Conservation (phyloP, 2,329 filamentous ascomycete genomes). For the Colletotrichum abscissum region DNA sequence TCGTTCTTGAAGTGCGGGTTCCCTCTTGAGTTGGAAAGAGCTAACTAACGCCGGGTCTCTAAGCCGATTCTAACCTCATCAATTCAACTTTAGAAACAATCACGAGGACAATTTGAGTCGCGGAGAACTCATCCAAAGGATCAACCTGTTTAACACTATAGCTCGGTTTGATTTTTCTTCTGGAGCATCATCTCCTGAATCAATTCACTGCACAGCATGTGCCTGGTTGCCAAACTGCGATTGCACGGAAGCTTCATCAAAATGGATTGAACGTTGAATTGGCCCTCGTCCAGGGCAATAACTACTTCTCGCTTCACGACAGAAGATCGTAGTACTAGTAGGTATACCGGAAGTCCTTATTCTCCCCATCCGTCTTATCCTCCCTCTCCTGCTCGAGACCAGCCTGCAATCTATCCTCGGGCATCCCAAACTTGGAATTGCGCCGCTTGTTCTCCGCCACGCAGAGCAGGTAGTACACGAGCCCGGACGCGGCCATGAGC, state of each 20-base stretch:
- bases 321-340: background rate
- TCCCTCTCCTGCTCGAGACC: constrained; percentile 31
- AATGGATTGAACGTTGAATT: background rate
- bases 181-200: too few relatives aligned
- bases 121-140: too few relatives aligned
- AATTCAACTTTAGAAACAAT: background rate
- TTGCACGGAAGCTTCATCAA: background rate
- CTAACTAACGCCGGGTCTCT: background rate
- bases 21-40: background rate
- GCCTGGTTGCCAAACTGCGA: too few relatives aligned
- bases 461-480: constrained; percentile 39
- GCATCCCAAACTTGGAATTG: constrained; percentile 26
- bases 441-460: constrained; percentile 40
- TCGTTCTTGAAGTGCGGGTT: background rate
- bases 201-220: background rate
- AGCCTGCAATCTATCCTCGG: constrained; percentile 17
- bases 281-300: too few relatives aligned
- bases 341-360: constrained; percentile 32
- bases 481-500: constrained; percentile 38
- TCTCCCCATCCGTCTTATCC: constrained; percentile 34
- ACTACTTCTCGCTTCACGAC: background rate
- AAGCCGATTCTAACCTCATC: background rate
- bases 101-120: background rate
- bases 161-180: too few relatives aligned
- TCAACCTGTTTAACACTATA: too few relatives aligned